A percentile compares a stretch with the other conserved stretches of the same genome.
phyloP scores from a whole-genome alignment of 2,329 filamentous ascomycete genomes.

The Phialophora macrospora region DNA sequence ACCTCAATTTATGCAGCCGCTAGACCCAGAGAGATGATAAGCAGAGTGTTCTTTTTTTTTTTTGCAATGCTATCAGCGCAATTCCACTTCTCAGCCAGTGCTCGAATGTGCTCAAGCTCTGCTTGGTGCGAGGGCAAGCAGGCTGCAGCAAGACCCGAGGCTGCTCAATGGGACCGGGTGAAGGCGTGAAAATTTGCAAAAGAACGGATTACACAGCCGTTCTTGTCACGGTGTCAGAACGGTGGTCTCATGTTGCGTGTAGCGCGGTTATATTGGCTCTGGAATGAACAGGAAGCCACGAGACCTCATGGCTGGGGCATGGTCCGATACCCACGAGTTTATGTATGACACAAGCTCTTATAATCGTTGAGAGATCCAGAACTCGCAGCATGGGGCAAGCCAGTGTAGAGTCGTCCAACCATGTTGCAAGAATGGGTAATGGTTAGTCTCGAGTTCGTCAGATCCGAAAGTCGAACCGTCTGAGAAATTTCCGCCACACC shows the following conservation, averaged over 20 bases:
- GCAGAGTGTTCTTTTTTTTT: background rate
- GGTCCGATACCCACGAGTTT: background rate
- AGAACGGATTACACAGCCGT: background rate
- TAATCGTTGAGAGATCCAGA: background rate
- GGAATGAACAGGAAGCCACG: constrained; percentile 7
- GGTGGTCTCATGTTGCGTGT: background rate
- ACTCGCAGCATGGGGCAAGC: background rate
- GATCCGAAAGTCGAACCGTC: background rate
- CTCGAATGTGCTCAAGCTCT: background rate
- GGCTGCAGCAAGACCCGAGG: background rate
- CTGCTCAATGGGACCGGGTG: background rate
- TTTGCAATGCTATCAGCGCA: background rate
- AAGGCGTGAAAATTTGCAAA: constrained; percentile 1
- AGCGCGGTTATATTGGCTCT: background rate
- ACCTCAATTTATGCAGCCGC: constrained; percentile 2
- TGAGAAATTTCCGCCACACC: background rate
- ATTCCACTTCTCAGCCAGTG: background rate
- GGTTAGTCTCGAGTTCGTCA: constrained; percentile 1
- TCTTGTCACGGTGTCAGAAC: background rate
- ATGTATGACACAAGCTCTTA: background rate
- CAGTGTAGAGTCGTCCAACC: background rate
- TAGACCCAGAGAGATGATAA: background rate
- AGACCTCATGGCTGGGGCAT: background rate
- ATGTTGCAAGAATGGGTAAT: background rate
- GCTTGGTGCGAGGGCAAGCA: background rate